A percentile compares a stretch with the other conserved stretches of the same genome.
These are phyloP conservation scores for Tulasnella sp. DNA, from an alignment of 768 basidiomycete species.

Conservation along the genomic window DNA sequence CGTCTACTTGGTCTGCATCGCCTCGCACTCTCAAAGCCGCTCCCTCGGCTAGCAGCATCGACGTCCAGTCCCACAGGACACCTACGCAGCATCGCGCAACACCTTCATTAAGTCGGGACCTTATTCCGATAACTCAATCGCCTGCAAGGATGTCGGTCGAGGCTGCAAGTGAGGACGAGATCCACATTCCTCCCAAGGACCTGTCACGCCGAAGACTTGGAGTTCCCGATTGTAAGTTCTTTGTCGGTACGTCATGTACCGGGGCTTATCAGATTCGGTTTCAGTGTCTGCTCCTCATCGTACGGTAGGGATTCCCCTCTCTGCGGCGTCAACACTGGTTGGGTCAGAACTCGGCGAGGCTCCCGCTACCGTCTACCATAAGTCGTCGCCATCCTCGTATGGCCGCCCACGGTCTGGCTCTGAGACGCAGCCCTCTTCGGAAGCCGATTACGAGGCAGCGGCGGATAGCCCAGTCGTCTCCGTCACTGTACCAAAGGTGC, in stretches of 20 bases:
- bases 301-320: neutral
- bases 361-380: neutral
- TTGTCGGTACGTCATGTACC: neutral
- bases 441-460: neutral
- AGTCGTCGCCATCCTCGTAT: neutral
- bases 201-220: constrained; percentile 10
- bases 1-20: neutral
- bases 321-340: constrained; percentile 16
- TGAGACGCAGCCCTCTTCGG: neutral
- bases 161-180: neutral
- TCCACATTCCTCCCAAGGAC: constrained; percentile 16
- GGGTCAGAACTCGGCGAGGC: neutral
- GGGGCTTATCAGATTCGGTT: neutral
- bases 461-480: neutral
- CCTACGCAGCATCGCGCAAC: neutral
- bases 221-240: constrained; percentile 19
- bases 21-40: neutral
- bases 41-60: neutral
- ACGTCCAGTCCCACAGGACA: neutral
- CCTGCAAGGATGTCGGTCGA: neutral
- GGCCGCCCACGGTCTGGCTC: neutral
- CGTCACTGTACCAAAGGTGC: neutral
- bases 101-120: neutral
- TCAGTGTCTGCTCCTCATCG: neutral
- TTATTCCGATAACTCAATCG: neutral